Evolutionary conservation across 1,284 basidiomycete species (phyloP).

Genomic region (Trichosporon ovoides): DNA sequence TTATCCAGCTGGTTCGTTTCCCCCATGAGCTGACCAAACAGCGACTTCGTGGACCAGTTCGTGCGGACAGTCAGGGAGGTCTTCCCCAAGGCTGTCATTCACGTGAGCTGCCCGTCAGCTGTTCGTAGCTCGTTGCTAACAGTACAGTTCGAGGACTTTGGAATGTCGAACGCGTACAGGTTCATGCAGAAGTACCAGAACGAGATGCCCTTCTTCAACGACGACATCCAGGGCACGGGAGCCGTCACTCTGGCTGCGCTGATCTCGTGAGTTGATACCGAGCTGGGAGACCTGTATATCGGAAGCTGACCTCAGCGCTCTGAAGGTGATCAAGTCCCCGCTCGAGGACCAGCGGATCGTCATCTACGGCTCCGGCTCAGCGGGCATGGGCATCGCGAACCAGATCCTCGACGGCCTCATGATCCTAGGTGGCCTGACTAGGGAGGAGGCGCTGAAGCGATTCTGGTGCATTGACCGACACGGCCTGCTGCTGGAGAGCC

Average conservation of each 20-base stretch:
- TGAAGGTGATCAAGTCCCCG: constrained; percentile 62
- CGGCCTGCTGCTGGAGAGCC: constrained; percentile 50
- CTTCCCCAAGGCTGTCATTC: constrained; percentile 49
- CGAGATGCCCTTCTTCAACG: constrained; percentile 60
- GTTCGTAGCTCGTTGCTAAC: not conserved
- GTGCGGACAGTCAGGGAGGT: constrained; percentile 47
- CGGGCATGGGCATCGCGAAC: constrained; percentile 67
- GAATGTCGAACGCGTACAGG: constrained; percentile 62
- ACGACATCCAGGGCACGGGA: constrained; percentile 72
- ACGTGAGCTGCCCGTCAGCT: constrained; percentile 21
- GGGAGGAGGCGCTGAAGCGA: constrained; percentile 59
- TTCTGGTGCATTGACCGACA: constrained; percentile 59
- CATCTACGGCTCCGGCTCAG: constrained; percentile 74
- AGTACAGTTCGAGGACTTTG: constrained; percentile 52
- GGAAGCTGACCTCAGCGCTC: constrained; percentile 38
- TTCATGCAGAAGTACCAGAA: constrained; percentile 61
- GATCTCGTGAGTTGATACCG: constrained; percentile 40
- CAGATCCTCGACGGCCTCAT: constrained; percentile 68
- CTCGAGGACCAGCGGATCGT: constrained; percentile 70
- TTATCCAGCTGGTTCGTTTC: no score
- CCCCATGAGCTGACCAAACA: constrained; percentile 2
- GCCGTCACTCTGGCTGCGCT: constrained; percentile 59
- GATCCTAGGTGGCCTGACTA: constrained; percentile 55
- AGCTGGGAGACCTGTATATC: no score
- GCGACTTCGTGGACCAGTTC: constrained; percentile 51